phyloP scores from a whole-genome alignment of 352 stramenopile species.

The Phytophthora sp. region DNA sequence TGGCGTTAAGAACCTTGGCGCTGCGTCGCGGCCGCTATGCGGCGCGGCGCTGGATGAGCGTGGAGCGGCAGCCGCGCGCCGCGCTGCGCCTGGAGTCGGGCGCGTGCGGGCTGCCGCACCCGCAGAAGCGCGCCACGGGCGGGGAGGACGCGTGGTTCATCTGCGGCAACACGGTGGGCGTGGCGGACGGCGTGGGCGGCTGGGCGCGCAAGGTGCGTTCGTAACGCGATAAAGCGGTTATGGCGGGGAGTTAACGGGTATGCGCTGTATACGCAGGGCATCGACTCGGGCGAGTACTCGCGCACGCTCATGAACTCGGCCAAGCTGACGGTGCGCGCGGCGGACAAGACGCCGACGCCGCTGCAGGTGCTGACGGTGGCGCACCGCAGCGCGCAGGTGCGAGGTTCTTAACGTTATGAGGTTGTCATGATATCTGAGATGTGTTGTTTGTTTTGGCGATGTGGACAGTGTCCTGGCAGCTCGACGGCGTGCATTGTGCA shows the following conservation, averaged over 20 bases:
- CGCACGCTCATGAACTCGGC: slow-evolving; percentile 79
- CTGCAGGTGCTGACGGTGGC: slow-evolving; percentile 76
- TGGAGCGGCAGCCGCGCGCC: slow-evolving; percentile 25
- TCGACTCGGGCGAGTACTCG: slow-evolving; percentile 90
- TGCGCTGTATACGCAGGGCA: slow-evolving; percentile 44
- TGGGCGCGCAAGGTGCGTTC: slow-evolving; percentile 81
- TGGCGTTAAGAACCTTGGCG: slow-evolving; percentile 6
- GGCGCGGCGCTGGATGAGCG: slow-evolving; percentile 12
- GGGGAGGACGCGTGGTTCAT: slow-evolving; percentile 91
- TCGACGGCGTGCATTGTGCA: slow-evolving; percentile 89
- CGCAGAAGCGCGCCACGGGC: slow-evolving; percentile 82
- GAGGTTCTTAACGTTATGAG: too few relatives aligned
- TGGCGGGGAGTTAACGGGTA: too few relatives aligned
- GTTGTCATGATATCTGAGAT: too few relatives aligned
- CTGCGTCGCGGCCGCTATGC: too few relatives aligned
- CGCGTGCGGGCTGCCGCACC: slow-evolving; percentile 80
- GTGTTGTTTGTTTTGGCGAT: neutral
- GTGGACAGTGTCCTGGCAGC: slow-evolving; percentile 67
- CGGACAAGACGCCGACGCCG: slow-evolving; percentile 49
- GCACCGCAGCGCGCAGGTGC: slow-evolving; percentile 68
- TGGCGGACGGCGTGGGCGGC: slow-evolving; percentile 87
- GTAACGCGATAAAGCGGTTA: neutral
- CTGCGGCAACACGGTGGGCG: slow-evolving; percentile 72
- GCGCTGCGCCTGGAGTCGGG: slow-evolving; percentile 63
- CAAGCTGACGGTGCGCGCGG: slow-evolving; percentile 20